Conservation (phyloP, 192 early-diverging fungal species). For the Podila epicladia region DNA sequence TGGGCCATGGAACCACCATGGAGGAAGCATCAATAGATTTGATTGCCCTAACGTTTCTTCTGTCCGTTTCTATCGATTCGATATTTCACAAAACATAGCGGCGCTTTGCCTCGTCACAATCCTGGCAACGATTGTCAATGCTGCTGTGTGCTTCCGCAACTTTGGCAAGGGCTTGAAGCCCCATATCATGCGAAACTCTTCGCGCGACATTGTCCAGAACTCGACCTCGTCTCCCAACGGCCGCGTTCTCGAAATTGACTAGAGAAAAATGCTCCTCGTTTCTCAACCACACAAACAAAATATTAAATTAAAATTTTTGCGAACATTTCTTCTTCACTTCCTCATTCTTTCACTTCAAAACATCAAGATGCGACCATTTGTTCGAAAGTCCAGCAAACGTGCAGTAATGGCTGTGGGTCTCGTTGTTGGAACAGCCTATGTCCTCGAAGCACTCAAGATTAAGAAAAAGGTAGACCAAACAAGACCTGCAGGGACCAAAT, state of each 20-base stretch:
- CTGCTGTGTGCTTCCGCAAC: conserved; percentile 59
- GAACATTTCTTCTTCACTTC: background rate
- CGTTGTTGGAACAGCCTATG: conserved; percentile 36
- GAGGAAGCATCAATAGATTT: background rate
- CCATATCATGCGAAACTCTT: conserved; percentile 31
- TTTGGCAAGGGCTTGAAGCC: conserved; percentile 69
- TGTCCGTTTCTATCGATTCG: background rate
- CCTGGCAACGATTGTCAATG: conserved; percentile 54
- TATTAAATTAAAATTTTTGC: background rate
- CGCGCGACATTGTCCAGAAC: background rate
- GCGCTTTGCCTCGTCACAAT: conserved; percentile 59
- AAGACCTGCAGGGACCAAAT: background rate
- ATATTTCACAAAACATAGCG: conserved; percentile 18
- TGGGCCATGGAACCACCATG: background rate
- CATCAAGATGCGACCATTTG: conserved; percentile 35
- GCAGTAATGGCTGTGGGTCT: conserved; percentile 36
- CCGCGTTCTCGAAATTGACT: conserved; percentile 34
- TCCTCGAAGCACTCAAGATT: conserved; percentile 51
- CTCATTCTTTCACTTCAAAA: background rate
- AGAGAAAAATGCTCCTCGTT: background rate
- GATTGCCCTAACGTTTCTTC: background rate
- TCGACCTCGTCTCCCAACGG: conserved; percentile 2
- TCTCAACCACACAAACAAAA: background rate
- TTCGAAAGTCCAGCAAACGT: conserved; percentile 45
- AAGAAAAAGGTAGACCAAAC: conserved; percentile 37